Evolutionary conservation across 176 grass and related monocot genomes (phyloP).

Genomic region (Guadua angustifolia): DNA sequence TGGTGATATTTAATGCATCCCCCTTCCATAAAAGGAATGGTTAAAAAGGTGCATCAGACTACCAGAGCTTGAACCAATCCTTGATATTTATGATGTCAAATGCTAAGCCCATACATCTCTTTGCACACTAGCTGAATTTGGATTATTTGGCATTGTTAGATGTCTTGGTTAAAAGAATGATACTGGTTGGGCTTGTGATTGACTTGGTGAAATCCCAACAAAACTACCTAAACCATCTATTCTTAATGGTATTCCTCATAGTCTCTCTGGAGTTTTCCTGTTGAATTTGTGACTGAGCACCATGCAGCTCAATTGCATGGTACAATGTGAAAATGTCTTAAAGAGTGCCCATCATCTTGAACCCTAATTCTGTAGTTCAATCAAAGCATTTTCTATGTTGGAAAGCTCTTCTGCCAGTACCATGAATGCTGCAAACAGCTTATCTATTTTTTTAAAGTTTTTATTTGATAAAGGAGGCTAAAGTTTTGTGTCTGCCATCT

Average conservation of each 20-base stretch:
- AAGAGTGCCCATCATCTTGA: neutral
- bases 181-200: neutral
- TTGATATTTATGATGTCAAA: conserved; percentile 8
- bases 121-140: neutral
- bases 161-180: neutral
- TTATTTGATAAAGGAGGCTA: conserved; percentile 18
- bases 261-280: neutral
- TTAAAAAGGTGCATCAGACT: neutral
- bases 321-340: neutral
- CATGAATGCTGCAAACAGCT: neutral
- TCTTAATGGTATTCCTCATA: conserved; percentile 2
- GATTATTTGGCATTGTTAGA: neutral
- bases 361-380: conserved; percentile 22
- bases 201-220: neutral
- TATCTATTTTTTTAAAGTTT: neutral
- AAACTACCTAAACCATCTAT: neutral
- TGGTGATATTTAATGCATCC: neutral
- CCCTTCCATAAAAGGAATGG: neutral
- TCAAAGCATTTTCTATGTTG: conserved; percentile 13
- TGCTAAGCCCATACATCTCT: neutral
- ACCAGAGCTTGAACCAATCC: neutral
- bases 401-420: neutral
- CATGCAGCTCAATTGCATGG: neutral
- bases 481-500: neutral
- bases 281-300: neutral